Conservation (phyloP, 441 rosid species). For the Adansonia gregorii region DNA sequence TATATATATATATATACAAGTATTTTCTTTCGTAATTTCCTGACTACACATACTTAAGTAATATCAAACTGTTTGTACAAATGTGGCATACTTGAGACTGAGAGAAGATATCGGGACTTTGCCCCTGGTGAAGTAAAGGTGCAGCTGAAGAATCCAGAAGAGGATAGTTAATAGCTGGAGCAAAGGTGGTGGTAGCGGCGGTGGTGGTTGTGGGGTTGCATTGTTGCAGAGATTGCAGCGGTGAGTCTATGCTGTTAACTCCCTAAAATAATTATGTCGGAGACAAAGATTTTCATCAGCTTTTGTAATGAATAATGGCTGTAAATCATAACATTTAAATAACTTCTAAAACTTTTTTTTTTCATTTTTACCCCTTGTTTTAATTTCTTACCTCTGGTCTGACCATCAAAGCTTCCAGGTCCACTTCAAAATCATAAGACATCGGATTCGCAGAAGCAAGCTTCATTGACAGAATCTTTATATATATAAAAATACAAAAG, state of each 20-base stretch:
- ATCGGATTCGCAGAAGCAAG: constrained; percentile 61
- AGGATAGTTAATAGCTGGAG: constrained; percentile 39
- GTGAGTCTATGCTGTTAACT: constrained; percentile 36
- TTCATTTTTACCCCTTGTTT: not conserved
- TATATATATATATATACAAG: not conserved
- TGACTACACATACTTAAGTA: too few species aligned
- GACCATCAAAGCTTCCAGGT: constrained; percentile 45
- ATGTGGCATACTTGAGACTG: constrained; percentile 35
- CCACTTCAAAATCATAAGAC: constrained; percentile 63
- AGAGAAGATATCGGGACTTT: constrained; percentile 31
- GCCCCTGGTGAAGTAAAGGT: constrained; percentile 40
- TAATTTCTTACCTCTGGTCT: constrained; percentile 21
- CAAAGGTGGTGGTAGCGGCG: constrained; percentile 20
- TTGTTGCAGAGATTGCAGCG: constrained; percentile 44
- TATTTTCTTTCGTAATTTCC: too few species aligned
- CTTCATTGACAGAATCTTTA: constrained; percentile 65
- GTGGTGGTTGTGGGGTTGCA: constrained; percentile 46
- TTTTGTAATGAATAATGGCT: constrained; percentile 28
- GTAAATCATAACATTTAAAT: not conserved
- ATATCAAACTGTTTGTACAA: too few species aligned
- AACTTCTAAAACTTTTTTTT: not conserved
- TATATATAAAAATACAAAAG: not conserved
- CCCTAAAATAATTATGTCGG: constrained; percentile 43
- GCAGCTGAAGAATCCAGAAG: constrained; percentile 36
- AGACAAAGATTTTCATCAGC: constrained; percentile 41